Evolutionary conservation across 257 asterid genomes (phyloP), one percentile per base, ranked within the genome.

Genomic region (Gardenia jasminoides): DNA sequence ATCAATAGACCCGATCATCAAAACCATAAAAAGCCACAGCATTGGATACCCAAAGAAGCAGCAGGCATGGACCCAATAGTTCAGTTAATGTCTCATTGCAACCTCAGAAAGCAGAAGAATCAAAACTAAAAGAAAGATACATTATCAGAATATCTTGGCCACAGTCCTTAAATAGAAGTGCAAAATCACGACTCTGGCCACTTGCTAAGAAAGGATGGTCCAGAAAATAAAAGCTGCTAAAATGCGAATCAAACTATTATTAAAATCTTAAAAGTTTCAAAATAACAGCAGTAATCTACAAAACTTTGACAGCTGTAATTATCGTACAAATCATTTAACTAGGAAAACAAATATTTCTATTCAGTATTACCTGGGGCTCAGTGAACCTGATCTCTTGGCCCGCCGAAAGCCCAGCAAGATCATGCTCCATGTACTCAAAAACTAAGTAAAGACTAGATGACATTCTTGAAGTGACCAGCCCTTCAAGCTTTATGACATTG

Each of bases 371-470:
- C 99, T 93, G 96, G 20, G 98, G 82, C 79, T 88, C 92, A 1
- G 95, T 84, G 88, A 93, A 93, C 82, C 87, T 91, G 89, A 81
- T 77, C 46, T 82, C 84, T 76, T 86, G 98, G 67, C 84, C 74
- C 31, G 96, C 92, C 75, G 97, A 88, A 67, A 94, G 98, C 76
- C 98, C 98, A 46, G 97, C 88, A 75, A 94, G 97, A 89, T 94
- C 99, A 85, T 94, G 98, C 78, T 94, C 99, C 99, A 94, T 94
- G 81, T 91, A 94, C 86, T 93, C 97, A 30, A 94, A 88, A n/a
- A 92, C 89, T 50, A 94, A 93, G 88, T 94, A 94, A 74, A 94
- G 90, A 85, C 98, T 92, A 78, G 89, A 86, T 11, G 94, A 93
- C 95, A 93, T 88, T 85, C 98, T 90, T 8, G 99, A 94, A 75